Conservation (phyloP, 352 stramenopile genomes). For the Phytophthora podocarpi region DNA sequence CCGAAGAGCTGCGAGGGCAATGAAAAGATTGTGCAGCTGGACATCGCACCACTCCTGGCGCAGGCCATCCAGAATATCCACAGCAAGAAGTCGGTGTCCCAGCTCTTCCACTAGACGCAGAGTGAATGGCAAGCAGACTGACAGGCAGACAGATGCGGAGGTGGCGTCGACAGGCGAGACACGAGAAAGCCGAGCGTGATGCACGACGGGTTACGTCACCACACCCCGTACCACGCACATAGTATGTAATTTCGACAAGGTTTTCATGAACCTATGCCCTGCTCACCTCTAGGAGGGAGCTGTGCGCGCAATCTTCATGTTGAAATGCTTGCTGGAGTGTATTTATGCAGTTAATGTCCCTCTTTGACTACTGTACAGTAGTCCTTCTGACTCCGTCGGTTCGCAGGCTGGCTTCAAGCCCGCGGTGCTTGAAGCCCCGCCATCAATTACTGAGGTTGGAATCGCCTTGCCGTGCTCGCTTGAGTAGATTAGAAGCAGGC, state of each 20-base stretch:
- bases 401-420: not conserved
- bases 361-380: too few species aligned
- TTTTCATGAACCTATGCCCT: conserved; percentile 29
- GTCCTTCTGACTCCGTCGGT: too few species aligned
- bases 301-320: conserved; percentile 9
- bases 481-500: too few species aligned
- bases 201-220: conserved; percentile 4
- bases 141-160: conserved; percentile 26
- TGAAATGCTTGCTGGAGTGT: conserved; percentile 31
- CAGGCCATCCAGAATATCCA: conserved; percentile 99
- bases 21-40: conserved; percentile 98
- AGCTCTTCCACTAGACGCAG: conserved; percentile 97
- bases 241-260: conserved; percentile 44
- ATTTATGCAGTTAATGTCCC: conserved; percentile 30
- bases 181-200: conserved; percentile 6
- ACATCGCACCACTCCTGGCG: conserved; percentile 97
- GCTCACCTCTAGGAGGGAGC: conserved; percentile 7
- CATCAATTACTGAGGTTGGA: not conserved
- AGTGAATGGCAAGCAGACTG: conserved; percentile 9
- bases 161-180: conserved; percentile 1
- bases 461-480: not conserved
- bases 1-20: conserved; percentile 91
- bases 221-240: conserved; percentile 20
- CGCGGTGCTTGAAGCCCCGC: not conserved
- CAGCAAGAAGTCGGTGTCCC: conserved; percentile 99